A percentile compares a stretch with the other conserved stretches of the same genome.
Evolutionary conservation across 2,329 filamentous ascomycete genomes (phyloP).

Genomic region (Pyrenophora teres): DNA sequence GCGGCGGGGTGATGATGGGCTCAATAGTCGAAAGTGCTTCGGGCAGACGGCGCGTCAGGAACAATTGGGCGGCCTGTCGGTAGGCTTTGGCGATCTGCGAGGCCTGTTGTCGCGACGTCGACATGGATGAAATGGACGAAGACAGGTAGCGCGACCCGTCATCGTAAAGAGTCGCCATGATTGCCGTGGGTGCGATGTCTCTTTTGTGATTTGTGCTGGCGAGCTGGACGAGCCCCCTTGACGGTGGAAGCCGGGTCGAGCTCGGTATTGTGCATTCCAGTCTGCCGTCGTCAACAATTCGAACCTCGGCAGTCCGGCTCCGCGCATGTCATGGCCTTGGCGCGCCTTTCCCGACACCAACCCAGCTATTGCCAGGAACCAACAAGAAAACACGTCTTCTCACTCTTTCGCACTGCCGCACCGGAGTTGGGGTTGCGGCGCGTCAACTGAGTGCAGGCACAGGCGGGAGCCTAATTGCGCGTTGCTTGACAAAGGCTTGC

Average conservation of each 20-base stretch:
- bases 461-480: neutral
- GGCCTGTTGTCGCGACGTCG: constrained; percentile 67
- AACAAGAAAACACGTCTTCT: constrained; percentile 2
- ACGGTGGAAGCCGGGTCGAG: constrained; percentile 11
- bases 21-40: constrained; percentile 86
- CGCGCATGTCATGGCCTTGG: constrained; percentile 20
- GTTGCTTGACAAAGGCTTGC: constrained; percentile 16
- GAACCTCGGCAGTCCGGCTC: constrained; percentile 20
- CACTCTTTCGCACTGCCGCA: neutral
- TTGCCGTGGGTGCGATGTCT: constrained; percentile 1
- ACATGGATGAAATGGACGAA: constrained; percentile 71
- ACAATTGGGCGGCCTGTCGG: constrained; percentile 90
- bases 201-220: neutral
- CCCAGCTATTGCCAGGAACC: neutral
- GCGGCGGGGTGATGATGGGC: constrained; percentile 72
- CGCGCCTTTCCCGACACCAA: constrained; percentile 10
- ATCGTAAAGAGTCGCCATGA: constrained; percentile 55
- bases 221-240: constrained; percentile 14
- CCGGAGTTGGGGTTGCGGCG: neutral
- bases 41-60: constrained; percentile 88
- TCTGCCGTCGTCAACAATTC: constrained; percentile 23
- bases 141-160: constrained; percentile 63
- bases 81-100: constrained; percentile 88
- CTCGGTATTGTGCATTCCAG: constrained; percentile 19
- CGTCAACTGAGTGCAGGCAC: neutral